A percentile compares a stretch with the other conserved stretches of the same genome.
Conservation (phyloP, 2,329 filamentous ascomycete genomes). For the Ophiocordyceps polyrhachis-furcata region DNA sequence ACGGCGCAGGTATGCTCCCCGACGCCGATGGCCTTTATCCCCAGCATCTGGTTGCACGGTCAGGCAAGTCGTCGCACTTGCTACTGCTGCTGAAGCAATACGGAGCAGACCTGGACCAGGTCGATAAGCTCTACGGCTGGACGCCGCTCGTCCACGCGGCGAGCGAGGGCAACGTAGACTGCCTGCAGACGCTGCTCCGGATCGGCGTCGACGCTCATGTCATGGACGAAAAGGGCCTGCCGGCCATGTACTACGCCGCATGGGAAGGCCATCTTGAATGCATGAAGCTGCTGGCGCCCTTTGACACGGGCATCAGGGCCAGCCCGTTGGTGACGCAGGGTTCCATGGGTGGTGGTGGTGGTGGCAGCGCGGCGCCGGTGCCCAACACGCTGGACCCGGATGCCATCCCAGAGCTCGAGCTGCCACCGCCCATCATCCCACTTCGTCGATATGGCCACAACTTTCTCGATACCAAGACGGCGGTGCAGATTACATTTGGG, state of each 20-base stretch:
- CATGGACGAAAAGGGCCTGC: slow-evolving; percentile 78
- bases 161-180: slow-evolving; percentile 85
- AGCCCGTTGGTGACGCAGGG: slow-evolving; percentile 25
- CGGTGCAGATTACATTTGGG: slow-evolving; percentile 82
- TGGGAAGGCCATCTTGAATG: slow-evolving; percentile 96
- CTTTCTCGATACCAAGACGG: slow-evolving; percentile 93
- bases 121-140: slow-evolving; percentile 95
- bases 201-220: slow-evolving; percentile 62
- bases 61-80: slow-evolving; percentile 63
- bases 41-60: slow-evolving; percentile 88
- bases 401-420: slow-evolving; percentile 75
- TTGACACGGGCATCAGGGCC: slow-evolving; percentile 23
- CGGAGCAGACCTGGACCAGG: slow-evolving; percentile 76
- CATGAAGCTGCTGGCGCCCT: slow-evolving; percentile 66
- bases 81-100: slow-evolving; percentile 66
- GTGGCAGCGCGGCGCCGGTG: slow-evolving; percentile 26
- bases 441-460: slow-evolving; percentile 91
- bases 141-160: slow-evolving; percentile 91
- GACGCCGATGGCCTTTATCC: slow-evolving; percentile 93
- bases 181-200: slow-evolving; percentile 63
- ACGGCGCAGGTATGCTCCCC: slow-evolving; percentile 65
- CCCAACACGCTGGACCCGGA: slow-evolving; percentile 60
- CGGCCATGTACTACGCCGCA: slow-evolving; percentile 94
- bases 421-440: slow-evolving; percentile 92
- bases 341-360: slow-evolving; percentile 19